These are phyloP conservation scores for Pleurotus tuoliensis DNA, from an alignment of 768 basidiomycete genomes.

Conservation along the genomic window DNA sequence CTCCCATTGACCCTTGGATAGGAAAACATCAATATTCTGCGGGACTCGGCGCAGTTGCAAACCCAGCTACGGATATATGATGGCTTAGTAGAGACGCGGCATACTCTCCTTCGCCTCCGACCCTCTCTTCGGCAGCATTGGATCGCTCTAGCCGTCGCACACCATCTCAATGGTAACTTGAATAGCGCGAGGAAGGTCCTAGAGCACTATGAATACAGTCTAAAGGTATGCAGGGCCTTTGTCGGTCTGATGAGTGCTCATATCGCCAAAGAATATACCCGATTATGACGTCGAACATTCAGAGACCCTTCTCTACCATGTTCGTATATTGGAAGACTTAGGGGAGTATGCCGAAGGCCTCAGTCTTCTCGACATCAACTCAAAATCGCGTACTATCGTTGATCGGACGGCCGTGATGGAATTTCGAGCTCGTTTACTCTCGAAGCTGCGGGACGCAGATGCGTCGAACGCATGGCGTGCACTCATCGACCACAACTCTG, in stretches of 20 bases:
- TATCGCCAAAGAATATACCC: slow-evolving; percentile 57
- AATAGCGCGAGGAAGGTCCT: slow-evolving; percentile 68
- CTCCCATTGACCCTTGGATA: slow-evolving; percentile 21
- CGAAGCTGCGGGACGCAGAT: slow-evolving; percentile 59
- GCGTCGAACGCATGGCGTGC: slow-evolving; percentile 80
- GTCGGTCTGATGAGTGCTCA: neutral
- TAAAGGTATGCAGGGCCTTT: slow-evolving; percentile 49
- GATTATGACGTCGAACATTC: slow-evolving; percentile 80
- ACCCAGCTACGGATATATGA: slow-evolving; percentile 83
- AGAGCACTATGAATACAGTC: slow-evolving; percentile 62
- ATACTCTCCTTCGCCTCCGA: slow-evolving; percentile 73
- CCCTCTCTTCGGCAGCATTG: slow-evolving; percentile 86
- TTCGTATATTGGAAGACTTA: slow-evolving; percentile 68
- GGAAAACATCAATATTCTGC: slow-evolving; percentile 93
- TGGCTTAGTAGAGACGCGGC: slow-evolving; percentile 74
- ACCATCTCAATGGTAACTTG: slow-evolving; percentile 77
- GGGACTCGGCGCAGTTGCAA: slow-evolving; percentile 86
- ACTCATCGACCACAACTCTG: slow-evolving; percentile 83
- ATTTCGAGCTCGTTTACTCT: slow-evolving; percentile 73
- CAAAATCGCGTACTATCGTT: slow-evolving; percentile 62
- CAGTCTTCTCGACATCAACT: slow-evolving; percentile 55
- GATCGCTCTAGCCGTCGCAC: slow-evolving; percentile 85
- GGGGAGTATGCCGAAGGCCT: slow-evolving; percentile 62
- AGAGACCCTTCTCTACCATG: slow-evolving; percentile 76
- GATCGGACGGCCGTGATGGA: slow-evolving; percentile 70